Conservation (phyloP, 139 green algal species). For the Tetradesmus lagerheimii region DNA sequence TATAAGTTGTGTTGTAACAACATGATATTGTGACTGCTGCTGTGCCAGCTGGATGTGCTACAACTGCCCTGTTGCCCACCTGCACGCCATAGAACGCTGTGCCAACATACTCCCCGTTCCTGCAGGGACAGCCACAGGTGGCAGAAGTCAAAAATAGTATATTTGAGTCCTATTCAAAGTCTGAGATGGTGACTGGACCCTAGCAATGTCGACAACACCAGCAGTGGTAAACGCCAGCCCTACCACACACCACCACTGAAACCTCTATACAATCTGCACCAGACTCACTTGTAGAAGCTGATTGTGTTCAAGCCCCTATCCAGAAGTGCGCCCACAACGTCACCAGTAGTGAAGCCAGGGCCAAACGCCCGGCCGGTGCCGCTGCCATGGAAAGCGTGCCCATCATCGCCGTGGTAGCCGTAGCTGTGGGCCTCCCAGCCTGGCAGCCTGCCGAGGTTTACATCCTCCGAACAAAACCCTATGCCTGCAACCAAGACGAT, state of each 20-base stretch:
- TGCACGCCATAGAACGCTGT: constrained; percentile 78
- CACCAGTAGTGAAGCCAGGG: constrained; percentile 49
- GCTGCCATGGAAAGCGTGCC: constrained; percentile 74
- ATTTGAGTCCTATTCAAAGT: too few relatives aligned
- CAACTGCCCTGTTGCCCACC: background rate
- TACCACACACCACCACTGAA: too few relatives aligned
- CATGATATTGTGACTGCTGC: background rate
- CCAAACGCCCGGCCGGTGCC: constrained; percentile 56
- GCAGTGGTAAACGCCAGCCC: too few relatives aligned
- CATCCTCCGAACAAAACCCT: constrained; percentile 73
- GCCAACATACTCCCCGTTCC: constrained; percentile 71
- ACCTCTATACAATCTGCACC: background rate
- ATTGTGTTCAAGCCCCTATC: constrained; percentile 45
- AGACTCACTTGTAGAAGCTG: constrained; percentile 45
- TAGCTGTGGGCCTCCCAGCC: constrained; percentile 90
- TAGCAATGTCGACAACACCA: too few relatives aligned
- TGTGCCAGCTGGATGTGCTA: background rate
- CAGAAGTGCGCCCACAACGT: constrained; percentile 63
- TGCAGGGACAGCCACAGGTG: constrained; percentile 3
- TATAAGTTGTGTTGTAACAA: too few relatives aligned
- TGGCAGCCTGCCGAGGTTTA: constrained; percentile 79
- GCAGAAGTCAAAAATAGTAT: background rate
- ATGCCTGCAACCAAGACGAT: constrained; percentile 61
- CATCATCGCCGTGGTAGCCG: constrained; percentile 88
- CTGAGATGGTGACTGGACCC: too few relatives aligned